A percentile compares a stretch with the other conserved stretches of the same genome.
Conservation (phyloP, 306 rosid species). For the Quercus engelmannii region DNA sequence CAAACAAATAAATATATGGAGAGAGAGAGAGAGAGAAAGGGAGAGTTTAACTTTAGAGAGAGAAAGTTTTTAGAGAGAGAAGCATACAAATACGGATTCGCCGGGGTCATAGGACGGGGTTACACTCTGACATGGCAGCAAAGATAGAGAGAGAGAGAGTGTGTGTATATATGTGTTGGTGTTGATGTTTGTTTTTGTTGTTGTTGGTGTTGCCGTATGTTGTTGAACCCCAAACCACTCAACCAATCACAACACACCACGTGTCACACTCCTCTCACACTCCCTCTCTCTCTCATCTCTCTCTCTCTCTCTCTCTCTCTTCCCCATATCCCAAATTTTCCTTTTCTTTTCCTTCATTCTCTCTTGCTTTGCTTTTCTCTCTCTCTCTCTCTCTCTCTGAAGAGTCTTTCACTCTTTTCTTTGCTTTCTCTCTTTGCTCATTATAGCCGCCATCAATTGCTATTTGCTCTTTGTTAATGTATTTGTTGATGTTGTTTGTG, state of each 20-base stretch:
- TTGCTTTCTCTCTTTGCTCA: slow-evolving; percentile 4
- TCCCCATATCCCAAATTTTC: neutral
- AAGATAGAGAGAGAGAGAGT: slow-evolving; percentile 40
- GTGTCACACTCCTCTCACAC: slow-evolving; percentile 28
- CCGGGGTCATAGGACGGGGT: slow-evolving; percentile 90
- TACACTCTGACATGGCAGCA: slow-evolving; percentile 92
- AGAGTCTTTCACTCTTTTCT: neutral
- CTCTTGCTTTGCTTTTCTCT: neutral
- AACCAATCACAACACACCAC: slow-evolving; percentile 49
- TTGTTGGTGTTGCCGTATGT: slow-evolving; percentile 31
- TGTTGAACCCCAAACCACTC: slow-evolving; percentile 33
- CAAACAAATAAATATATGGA: slow-evolving; percentile 48
- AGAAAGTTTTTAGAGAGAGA: slow-evolving; percentile 48
- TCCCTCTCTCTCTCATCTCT: neutral
- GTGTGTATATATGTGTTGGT: slow-evolving; percentile 18
- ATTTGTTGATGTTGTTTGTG: neutral
- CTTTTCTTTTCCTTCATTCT: neutral
- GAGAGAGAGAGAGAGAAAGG: slow-evolving; percentile 34
- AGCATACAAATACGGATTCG: slow-evolving; percentile 76
- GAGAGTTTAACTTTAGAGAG: slow-evolving; percentile 37
- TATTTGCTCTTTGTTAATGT: neutral
- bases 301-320: neutral
- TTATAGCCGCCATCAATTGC: slow-evolving; percentile 7
- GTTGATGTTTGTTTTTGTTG: slow-evolving; percentile 32
- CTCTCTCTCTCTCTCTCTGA: neutral